Conservation (phyloP, 768 basidiomycete genomes). For the Clitopilus passeckerianus region DNA sequence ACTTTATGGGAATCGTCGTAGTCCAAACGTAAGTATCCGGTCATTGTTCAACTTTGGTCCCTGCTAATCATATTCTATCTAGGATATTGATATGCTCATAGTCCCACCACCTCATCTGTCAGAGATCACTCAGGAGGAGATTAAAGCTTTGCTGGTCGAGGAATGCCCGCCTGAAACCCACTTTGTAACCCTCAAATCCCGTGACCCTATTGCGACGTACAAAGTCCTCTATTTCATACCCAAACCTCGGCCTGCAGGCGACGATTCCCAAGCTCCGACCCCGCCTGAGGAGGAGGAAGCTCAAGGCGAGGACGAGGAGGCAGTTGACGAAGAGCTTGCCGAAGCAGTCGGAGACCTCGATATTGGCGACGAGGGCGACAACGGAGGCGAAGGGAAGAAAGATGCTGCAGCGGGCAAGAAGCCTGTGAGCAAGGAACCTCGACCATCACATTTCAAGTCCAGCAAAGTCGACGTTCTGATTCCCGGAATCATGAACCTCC, state of each 20-base stretch:
- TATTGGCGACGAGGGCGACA: not conserved
- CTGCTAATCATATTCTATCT: not conserved
- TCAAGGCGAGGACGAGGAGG: not conserved
- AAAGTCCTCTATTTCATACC: slow-evolving; percentile 11
- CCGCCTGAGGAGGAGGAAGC: not conserved
- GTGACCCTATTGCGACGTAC: slow-evolving; percentile 10
- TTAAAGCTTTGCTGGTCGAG: slow-evolving; percentile 9
- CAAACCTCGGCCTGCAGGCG: slow-evolving; percentile 3
- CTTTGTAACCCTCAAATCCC: slow-evolving; percentile 5
- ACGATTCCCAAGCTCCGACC: slow-evolving; percentile 2
- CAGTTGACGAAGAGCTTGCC: not conserved
- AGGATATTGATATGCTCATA: slow-evolving; percentile 13
- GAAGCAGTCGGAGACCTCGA: not conserved
- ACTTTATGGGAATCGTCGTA: slow-evolving; percentile 10
- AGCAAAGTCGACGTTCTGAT: slow-evolving; percentile 10
- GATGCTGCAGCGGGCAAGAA: not conserved
- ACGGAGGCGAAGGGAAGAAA: not conserved
- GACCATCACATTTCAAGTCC: not conserved
- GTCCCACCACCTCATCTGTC: slow-evolving; percentile 4
- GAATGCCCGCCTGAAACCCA: slow-evolving; percentile 1
- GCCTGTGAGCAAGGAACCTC: not conserved
- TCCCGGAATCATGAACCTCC: slow-evolving; percentile 14
- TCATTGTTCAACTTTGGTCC: not conserved
- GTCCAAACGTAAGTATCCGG: slow-evolving; percentile 8
- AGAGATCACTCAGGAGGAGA: slow-evolving; percentile 6